Percentiles rank a stretch among this genome's conserved stretches.
Conservation (phyloP, 768 basidiomycete species). For the Clitopilus passeckerianus region DNA sequence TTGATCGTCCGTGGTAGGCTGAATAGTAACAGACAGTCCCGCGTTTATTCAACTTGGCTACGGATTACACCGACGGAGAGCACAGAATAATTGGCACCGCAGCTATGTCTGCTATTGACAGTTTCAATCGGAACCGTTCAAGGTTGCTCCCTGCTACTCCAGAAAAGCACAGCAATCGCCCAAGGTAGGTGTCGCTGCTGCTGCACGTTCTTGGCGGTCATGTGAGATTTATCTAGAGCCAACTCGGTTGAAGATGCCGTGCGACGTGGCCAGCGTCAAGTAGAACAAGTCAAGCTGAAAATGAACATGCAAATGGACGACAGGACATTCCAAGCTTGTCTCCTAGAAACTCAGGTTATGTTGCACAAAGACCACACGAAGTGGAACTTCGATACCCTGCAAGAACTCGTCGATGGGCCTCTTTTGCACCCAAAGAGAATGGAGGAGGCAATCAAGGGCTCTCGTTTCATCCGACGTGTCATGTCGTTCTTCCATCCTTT, state of each 20-base stretch:
- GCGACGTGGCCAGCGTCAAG: slow-evolving; percentile 82
- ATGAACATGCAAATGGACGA: slow-evolving; percentile 96
- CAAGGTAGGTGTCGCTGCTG: slow-evolving; percentile 41
- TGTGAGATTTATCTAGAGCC: slow-evolving; percentile 36
- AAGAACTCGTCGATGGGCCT: slow-evolving; percentile 89
- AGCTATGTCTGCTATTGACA: slow-evolving; percentile 84
- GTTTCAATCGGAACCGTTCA: slow-evolving; percentile 84
- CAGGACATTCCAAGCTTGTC: slow-evolving; percentile 75
- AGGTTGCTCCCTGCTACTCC: slow-evolving; percentile 40
- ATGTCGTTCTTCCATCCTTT: slow-evolving; percentile 93
- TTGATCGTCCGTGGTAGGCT: background rate
- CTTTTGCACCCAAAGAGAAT: slow-evolving; percentile 86
- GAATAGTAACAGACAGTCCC: slow-evolving; percentile 62
- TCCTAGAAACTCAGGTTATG: slow-evolving; percentile 89
- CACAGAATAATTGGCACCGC: slow-evolving; percentile 81
- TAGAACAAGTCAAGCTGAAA: slow-evolving; percentile 87
- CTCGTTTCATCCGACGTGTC: slow-evolving; percentile 85
- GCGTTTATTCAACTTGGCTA: slow-evolving; percentile 78
- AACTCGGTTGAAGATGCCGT: slow-evolving; percentile 85
- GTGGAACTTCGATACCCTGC: slow-evolving; percentile 89
- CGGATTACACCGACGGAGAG: slow-evolving; percentile 71
- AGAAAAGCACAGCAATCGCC: slow-evolving; percentile 52
- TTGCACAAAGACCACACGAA: slow-evolving; percentile 83
- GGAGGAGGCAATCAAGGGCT: slow-evolving; percentile 91
- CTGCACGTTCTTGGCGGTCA: background rate